phyloP scores from a whole-genome alignment of 108 stramenopile species.

The Chaetoceros tenuissimus region DNA sequence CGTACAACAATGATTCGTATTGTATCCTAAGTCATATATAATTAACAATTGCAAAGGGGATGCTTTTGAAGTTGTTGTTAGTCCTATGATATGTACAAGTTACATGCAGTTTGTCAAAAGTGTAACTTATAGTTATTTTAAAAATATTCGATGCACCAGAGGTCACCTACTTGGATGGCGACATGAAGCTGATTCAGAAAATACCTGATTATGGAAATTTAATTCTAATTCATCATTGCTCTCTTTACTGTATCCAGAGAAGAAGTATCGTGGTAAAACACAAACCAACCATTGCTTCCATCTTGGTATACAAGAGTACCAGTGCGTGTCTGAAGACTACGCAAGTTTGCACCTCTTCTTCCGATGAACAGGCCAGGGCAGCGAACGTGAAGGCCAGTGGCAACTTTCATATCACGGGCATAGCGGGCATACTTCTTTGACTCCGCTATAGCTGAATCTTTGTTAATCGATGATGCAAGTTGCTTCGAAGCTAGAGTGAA shows the following conservation, averaged over 20 bases:
- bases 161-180: too few species aligned
- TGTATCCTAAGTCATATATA: too few species aligned
- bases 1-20: constrained; percentile 83
- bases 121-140: too few species aligned
- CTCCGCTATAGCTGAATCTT: constrained; percentile 4
- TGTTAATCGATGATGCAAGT: constrained; percentile 4
- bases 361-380: constrained; percentile 25
- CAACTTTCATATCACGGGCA: constrained; percentile 13
- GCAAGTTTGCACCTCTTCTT: constrained; percentile 16
- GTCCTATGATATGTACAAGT: too few species aligned
- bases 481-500: constrained; percentile 18
- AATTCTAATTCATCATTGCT: too few species aligned
- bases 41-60: too few species aligned
- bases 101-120: too few species aligned
- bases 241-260: neutral
- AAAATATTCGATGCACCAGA: too few species aligned
- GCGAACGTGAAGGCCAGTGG: constrained; percentile 6
- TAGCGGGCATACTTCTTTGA: constrained; percentile 7
- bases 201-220: too few species aligned
- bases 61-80: too few species aligned
- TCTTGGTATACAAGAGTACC: constrained; percentile 2
- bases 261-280: neutral
- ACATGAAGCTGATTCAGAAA: too few species aligned
- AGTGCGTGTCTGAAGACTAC: constrained; percentile 12
- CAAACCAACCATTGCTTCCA: neutral